A percentile compares a stretch with the other conserved stretches of the same genome.
phyloP scores from a whole-genome alignment of 176 grass and related monocot species.

The Lolium multiflorum region DNA sequence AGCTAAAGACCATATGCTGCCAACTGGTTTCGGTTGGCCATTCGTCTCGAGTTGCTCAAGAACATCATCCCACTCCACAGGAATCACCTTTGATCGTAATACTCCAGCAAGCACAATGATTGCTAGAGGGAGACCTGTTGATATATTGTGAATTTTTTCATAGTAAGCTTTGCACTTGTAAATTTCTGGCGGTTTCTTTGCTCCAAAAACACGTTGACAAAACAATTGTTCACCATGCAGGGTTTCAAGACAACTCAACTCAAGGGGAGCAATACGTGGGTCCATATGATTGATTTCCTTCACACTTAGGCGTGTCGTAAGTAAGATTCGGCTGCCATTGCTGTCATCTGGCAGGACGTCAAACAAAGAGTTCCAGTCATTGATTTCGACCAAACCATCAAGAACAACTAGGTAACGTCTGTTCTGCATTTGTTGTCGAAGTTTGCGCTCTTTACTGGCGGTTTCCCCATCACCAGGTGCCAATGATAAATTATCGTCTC shows the following conservation, averaged over 20 bases:
- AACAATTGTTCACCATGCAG: constrained; percentile 44
- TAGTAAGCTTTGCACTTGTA: constrained; percentile 45
- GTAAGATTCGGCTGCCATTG: constrained; percentile 49
- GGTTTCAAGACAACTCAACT: constrained; percentile 33
- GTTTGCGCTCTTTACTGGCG: constrained; percentile 22
- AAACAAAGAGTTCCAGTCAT: constrained; percentile 52
- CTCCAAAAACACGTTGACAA: constrained; percentile 42
- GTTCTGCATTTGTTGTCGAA: constrained; percentile 26
- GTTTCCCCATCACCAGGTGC: constrained; percentile 17
- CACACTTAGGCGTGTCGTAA: constrained; percentile 45
- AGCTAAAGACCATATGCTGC: constrained; percentile 43
- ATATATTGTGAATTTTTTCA: constrained; percentile 47
- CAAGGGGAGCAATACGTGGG: constrained; percentile 31
- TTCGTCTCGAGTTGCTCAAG: constrained; percentile 48
- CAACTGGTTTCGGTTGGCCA: constrained; percentile 47
- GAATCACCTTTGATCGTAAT: constrained; percentile 47
- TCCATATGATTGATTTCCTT: constrained; percentile 56
- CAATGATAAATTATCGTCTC: not conserved
- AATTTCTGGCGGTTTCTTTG: constrained; percentile 38
- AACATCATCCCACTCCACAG: constrained; percentile 44
- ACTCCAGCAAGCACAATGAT: constrained; percentile 53
- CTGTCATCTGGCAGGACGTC: constrained; percentile 41
- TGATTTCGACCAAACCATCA: constrained; percentile 49
- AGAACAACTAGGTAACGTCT: constrained; percentile 50
- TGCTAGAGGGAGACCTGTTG: constrained; percentile 50